phyloP scores from a whole-genome alignment of 495 filamentous ascomycete species.

The Trichodelitschia bisporula region DNA sequence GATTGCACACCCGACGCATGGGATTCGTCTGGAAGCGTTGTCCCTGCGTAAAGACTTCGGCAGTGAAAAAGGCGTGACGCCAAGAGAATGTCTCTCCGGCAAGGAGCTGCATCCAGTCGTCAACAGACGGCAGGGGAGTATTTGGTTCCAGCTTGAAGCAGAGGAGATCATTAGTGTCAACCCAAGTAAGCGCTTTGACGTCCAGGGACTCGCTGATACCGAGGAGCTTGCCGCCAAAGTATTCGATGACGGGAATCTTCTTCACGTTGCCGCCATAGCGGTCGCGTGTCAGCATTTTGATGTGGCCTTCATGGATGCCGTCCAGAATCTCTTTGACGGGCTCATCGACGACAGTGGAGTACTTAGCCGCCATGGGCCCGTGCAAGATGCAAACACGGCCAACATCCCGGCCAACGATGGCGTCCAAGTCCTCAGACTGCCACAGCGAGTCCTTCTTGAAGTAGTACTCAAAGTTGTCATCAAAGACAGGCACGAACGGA shows the following conservation, averaged over 20 bases:
- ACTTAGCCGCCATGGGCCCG: slow-evolving; percentile 79
- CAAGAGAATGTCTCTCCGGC: slow-evolving; percentile 71
- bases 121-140: slow-evolving; percentile 44
- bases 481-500: slow-evolving; percentile 77
- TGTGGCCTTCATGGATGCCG: slow-evolving; percentile 68
- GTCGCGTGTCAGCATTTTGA: slow-evolving; percentile 50
- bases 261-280: slow-evolving; percentile 49
- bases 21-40: slow-evolving; percentile 94
- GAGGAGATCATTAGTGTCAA: slow-evolving; percentile 45
- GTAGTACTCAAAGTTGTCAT: slow-evolving; percentile 91
- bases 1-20: slow-evolving; percentile 71
- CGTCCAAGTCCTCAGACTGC: slow-evolving; percentile 93
- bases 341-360: slow-evolving; percentile 71
- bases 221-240: slow-evolving; percentile 67
- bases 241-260: slow-evolving; percentile 66
- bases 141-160: slow-evolving; percentile 58
- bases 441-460: slow-evolving; percentile 99
- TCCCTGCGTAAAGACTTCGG: slow-evolving; percentile 83
- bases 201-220: slow-evolving; percentile 27
- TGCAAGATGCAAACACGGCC: slow-evolving; percentile 87
- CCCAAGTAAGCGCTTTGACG: slow-evolving; percentile 58
- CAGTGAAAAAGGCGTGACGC: slow-evolving; percentile 93
- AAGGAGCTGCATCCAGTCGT: slow-evolving; percentile 68
- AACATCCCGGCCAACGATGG: slow-evolving; percentile 87
- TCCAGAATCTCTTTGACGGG: slow-evolving; percentile 85